These are phyloP conservation scores for Aspergillus sp. DNA, from an alignment of 2,329 filamentous ascomycete genomes.

Conservation along the genomic window DNA sequence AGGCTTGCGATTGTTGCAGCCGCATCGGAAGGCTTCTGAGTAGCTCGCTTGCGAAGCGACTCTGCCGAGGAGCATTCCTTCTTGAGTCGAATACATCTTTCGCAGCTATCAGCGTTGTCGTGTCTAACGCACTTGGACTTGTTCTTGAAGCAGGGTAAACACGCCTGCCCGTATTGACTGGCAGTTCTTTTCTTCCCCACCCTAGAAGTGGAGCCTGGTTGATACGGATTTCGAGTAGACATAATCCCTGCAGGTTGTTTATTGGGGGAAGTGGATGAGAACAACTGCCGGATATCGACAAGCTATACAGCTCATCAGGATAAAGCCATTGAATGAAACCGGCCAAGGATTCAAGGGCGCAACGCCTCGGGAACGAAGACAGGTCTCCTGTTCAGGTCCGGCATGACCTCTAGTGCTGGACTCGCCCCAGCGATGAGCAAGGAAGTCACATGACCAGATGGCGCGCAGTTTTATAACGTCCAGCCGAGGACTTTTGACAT, in stretches of 20 bases:
- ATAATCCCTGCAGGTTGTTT: neutral
- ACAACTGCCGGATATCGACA: neutral
- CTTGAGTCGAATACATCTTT: neutral
- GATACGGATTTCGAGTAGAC: neutral
- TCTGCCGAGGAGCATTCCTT: constrained; percentile 1
- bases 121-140: constrained; percentile 3
- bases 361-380: no score
- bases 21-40: neutral
- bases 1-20: neutral
- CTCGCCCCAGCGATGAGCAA: neutral
- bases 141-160: constrained; percentile 4
- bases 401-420: no score
- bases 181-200: neutral
- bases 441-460: no score
- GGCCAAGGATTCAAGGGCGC: neutral
- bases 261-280: neutral
- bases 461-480: no score
- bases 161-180: neutral
- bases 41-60: neutral
- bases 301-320: neutral
- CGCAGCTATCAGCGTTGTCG: neutral
- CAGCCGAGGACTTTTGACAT: no score
- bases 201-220: neutral
- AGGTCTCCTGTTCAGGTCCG: no score
- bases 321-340: neutral